A percentile compares a stretch with the other conserved stretches of the same genome.
Evolutionary conservation across 345 rosid species (phyloP).

Genomic region (Lumnitzera racemosa): DNA sequence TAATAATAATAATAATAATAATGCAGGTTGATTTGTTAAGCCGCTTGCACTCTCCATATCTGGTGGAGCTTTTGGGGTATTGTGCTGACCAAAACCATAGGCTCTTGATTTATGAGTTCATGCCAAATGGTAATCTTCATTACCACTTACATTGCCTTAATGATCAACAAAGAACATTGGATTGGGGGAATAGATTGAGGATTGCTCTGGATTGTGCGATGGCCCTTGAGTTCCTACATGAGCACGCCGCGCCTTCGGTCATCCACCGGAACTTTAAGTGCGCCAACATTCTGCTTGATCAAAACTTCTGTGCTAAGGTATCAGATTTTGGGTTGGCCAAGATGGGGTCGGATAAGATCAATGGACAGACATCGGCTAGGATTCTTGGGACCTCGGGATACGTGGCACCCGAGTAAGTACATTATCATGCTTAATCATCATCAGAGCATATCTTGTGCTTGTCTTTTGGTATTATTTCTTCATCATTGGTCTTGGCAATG

Average conservation of each 20-base stretch:
- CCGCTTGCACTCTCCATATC: constrained; percentile 67
- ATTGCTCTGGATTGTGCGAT: constrained; percentile 82
- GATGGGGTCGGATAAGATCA: constrained; percentile 62
- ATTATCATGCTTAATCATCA: constrained; percentile 4
- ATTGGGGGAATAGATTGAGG: constrained; percentile 70
- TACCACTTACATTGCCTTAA: constrained; percentile 43
- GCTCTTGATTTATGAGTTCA: constrained; percentile 58
- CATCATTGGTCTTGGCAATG: constrained; percentile 3
- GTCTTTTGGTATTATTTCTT: background rate
- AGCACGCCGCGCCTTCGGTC: constrained; percentile 46
- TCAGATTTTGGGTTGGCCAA: constrained; percentile 77
- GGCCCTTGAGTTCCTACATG: constrained; percentile 86
- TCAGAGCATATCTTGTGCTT: too few species aligned
- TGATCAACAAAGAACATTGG: constrained; percentile 30
- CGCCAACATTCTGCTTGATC: constrained; percentile 58
- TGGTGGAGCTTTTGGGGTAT: constrained; percentile 84
- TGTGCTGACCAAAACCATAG: constrained; percentile 92
- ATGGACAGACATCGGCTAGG: constrained; percentile 63
- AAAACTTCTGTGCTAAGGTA: constrained; percentile 57
- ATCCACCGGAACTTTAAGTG: constrained; percentile 88
- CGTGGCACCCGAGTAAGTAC: constrained; percentile 89
- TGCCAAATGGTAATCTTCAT: constrained; percentile 68
- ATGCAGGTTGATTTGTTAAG: constrained; percentile 84
- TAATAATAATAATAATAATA: too few species aligned
- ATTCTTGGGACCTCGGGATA: constrained; percentile 68